Base-by-base conservation (phyloP, 768 basidiomycete species). In the Udeniomyces megalosporus region DNA sequence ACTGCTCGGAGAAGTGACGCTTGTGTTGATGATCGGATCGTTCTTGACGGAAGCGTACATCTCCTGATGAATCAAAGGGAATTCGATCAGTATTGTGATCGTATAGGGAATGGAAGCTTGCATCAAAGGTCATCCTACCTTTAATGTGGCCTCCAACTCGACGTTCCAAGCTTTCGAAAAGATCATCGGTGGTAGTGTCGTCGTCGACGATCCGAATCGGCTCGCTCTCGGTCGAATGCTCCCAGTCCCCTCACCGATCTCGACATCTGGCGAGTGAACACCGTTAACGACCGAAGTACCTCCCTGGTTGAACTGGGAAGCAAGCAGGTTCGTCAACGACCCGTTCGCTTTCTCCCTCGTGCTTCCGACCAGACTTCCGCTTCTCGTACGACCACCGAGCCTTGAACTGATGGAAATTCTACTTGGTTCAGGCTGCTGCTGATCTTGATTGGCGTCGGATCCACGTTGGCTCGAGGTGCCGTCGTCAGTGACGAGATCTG, bases 21-120 rank as follows among this genome's bases (percentile, higher is more conserved):
- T 42, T 42, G 38, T 42, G 38, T 92, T 86, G 44, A 92, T 74
- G 66, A 96, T 92, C 71, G 91, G 87, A 68, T 91, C 86, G 45
- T 78, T 81, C 76, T 92, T 91, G 74, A 97, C 83, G 8, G 90
- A 84, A 68, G 78, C 81, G 77, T 91, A 99, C 80, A 99, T 93
- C 70, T 99, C 95, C 88, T 92, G 67, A 1, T 1, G 35, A 20
- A 42, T 20, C 24, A 28, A 17, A 22, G 31, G 29, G 2, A 6
- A 57, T 52, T 66, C 62, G 61, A 60, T 52, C 22, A 54, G 46
- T 42, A 35, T 17, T 28, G 26, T 11, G 42, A 31, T 4, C 2
- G 34, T 31, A 55, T 2, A 8, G 10, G 20, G 15, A 44, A 12
- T 26, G 29, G 31, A 3, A 22, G 17, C 28, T 15, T 12, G 51